Percentiles rank a stretch among this genome's conserved stretches.
phyloP scores from a whole-genome alignment of 805 yeast species.

The Yarrowia deformans region DNA sequence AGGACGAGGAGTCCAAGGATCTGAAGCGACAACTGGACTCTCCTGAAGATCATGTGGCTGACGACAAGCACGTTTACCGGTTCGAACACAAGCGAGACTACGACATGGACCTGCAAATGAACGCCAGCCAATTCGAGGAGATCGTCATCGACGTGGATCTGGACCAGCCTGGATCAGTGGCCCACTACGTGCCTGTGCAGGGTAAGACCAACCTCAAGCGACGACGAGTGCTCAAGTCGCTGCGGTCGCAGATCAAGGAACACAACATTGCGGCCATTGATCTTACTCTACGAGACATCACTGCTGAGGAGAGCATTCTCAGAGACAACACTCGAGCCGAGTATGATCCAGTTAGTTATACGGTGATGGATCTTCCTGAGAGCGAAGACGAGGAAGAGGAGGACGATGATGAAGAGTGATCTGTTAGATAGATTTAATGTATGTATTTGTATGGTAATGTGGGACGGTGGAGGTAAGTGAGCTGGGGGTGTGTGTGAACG shows the following conservation, averaged over 20 bases:
- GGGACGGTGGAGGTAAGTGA: too few relatives aligned
- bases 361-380: slow-evolving; percentile 64
- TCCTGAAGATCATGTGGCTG: slow-evolving; percentile 53
- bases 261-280: slow-evolving; percentile 68
- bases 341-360: slow-evolving; percentile 81
- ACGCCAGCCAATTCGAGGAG: slow-evolving; percentile 63
- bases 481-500: too few relatives aligned
- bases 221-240: slow-evolving; percentile 71
- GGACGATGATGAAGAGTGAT: slow-evolving; percentile 45
- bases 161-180: slow-evolving; percentile 53
- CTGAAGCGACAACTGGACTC: slow-evolving; percentile 57
- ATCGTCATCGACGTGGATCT: slow-evolving; percentile 67
- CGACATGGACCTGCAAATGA: slow-evolving; percentile 67
- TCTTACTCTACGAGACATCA: slow-evolving; percentile 72
- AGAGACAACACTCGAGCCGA: slow-evolving; percentile 73
- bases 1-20: slow-evolving; percentile 52
- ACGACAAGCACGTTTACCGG: slow-evolving; percentile 60
- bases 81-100: slow-evolving; percentile 78
- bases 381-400: slow-evolving; percentile 52
- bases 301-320: slow-evolving; percentile 67
- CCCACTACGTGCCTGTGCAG: slow-evolving; percentile 77
- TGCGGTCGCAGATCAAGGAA: slow-evolving; percentile 60
- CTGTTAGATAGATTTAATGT: background rate
- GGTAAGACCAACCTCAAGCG: slow-evolving; percentile 84
- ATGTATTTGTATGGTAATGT: slow-evolving; percentile 9